These are phyloP conservation scores for Trematosphaeria pertusa DNA, from an alignment of 2,329 filamentous ascomycete genomes.

Conservation along the genomic window DNA sequence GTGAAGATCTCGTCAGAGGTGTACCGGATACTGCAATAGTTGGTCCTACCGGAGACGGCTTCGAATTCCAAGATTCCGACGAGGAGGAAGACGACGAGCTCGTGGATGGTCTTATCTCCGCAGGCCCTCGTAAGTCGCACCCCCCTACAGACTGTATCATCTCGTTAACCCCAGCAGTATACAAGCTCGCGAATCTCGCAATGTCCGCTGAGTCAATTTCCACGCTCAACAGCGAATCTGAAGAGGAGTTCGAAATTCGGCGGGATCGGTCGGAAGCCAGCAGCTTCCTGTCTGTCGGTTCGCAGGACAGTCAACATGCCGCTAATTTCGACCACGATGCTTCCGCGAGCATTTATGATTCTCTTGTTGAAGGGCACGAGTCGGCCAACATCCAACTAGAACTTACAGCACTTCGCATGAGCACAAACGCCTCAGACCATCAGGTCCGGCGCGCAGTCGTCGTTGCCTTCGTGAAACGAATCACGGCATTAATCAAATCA, in stretches of 20 bases:
- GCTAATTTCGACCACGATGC: constrained; percentile 86
- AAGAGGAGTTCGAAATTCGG: constrained; percentile 53
- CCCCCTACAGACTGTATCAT: neutral
- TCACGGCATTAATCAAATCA: constrained; percentile 71
- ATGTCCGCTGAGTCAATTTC: constrained; percentile 66
- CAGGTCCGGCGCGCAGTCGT: constrained; percentile 88
- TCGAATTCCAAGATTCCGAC: constrained; percentile 64
- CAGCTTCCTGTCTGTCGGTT: constrained; percentile 76
- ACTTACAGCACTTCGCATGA: constrained; percentile 90
- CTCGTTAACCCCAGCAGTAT: constrained; percentile 49
- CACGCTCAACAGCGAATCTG: constrained; percentile 64
- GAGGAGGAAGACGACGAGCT: constrained; percentile 69
- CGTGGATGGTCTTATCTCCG: constrained; percentile 48
- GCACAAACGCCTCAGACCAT: constrained; percentile 86
- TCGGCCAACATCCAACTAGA: constrained; percentile 91
- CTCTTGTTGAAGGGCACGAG: constrained; percentile 73
- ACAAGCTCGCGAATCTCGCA: constrained; percentile 57
- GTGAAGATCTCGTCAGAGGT: constrained; percentile 45
- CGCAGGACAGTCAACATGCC: constrained; percentile 61
- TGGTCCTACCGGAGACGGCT: constrained; percentile 65
- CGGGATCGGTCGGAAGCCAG: constrained; percentile 67
- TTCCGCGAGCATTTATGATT: constrained; percentile 84
- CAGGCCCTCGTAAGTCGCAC: constrained; percentile 41
- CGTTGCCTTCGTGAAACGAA: constrained; percentile 81
- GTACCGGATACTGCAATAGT: constrained; percentile 61